Evolutionary conservation across 2,329 filamentous ascomycete genomes (phyloP), one percentile per base, ranked within the genome.

Genomic region (Penicillium sp.): DNA sequence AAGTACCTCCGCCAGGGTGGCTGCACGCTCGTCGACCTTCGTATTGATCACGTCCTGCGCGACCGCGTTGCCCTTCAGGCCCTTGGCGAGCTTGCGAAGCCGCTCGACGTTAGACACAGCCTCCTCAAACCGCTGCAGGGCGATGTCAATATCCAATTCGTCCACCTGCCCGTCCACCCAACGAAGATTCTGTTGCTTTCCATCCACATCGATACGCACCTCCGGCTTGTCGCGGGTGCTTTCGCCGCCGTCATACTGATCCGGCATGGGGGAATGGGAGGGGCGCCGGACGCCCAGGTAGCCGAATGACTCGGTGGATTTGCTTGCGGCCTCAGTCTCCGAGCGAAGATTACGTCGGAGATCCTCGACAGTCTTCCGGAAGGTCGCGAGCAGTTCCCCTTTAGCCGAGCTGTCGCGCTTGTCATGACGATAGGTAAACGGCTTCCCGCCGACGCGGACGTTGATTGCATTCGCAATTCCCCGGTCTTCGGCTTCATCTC

Each of bases 81-180:
- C 82, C 53, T 85, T 82, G 1, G 87, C 86, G 22, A 97, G 76
- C 38, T 79, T 80, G 59, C 90, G 86, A 33, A 98, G 77, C 62
- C 87, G 88, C 68, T 97, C 93, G 1, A 96, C 85, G 28, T 84
- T 81, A 4, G 78, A 77, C 0, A 97, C 93, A 0, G 93, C 86
- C 19, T 84, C 80, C 61, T 96, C 89, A 57, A 95, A 93, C 37
- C 81, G 80, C 65, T 97, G 91, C 44, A 96, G 77, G 0, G 93
- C 91, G 61, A 98, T 90, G 61, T 95, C 85, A 60, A 97, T 97
- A 63, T 98, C 93, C 6, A 98, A 80, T 63, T 95, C 88, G 64
- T 98, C 93, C 68, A 98, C 87, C 70, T 97, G 88, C 45, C 83
- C 82, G 67, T 98, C 93, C 0, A 98, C 88, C 88, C 88, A 96